Percentiles rank a stretch among this genome's conserved stretches.
These are phyloP conservation scores for Mucor indicus DNA, from an alignment of 371 early-diverging fungal species.

Conservation along the genomic window DNA sequence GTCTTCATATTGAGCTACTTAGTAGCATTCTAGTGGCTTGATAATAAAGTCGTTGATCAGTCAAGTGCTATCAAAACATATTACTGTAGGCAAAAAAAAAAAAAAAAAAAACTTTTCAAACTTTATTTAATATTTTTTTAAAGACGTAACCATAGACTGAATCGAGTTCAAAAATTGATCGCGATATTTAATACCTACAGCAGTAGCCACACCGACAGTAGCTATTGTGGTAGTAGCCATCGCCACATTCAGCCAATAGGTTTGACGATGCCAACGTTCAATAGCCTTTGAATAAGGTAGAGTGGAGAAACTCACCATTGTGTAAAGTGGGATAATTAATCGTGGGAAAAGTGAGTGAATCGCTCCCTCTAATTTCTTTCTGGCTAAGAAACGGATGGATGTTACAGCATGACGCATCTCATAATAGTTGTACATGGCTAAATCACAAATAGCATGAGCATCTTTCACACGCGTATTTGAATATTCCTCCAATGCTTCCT, in stretches of 20 bases:
- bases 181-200: constrained; percentile 7
- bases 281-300: constrained; percentile 83
- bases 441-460: constrained; percentile 89
- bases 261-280: constrained; percentile 56
- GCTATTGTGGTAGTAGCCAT: constrained; percentile 7
- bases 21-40: no score
- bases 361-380: constrained; percentile 76
- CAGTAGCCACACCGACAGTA: constrained; percentile 2
- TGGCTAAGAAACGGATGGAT: constrained; percentile 62
- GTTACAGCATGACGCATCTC: constrained; percentile 93
- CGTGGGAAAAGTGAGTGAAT: constrained; percentile 75
- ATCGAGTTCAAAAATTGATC: constrained; percentile 3
- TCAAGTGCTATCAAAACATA: no score
- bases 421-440: constrained; percentile 91
- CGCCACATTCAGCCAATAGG: constrained; percentile 45
- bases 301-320: constrained; percentile 93
- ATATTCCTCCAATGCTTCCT: constrained; percentile 70
- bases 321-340: constrained; percentile 85
- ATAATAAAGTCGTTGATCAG: no score
- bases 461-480: constrained; percentile 72
- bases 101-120: no score
- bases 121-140: no score
- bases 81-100: no score
- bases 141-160: no score
- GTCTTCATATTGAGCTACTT: no score